Evolutionary conservation across 371 early-diverging fungal genomes (phyloP).

Genomic region (Parasitella parasitica): DNA sequence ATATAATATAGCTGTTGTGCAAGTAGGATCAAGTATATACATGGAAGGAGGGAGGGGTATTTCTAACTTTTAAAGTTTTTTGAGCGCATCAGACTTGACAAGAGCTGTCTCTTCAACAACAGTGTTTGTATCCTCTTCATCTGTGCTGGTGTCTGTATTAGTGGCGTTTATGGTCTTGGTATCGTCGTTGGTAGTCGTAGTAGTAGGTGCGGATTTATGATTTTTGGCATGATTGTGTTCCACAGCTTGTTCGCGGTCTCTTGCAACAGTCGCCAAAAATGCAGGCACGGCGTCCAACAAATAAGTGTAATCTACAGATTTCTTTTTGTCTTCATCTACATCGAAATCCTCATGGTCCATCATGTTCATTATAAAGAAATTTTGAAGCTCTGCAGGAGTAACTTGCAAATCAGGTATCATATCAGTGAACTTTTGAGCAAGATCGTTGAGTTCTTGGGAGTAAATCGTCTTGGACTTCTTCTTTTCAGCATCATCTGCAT

Average conservation of each 20-base stretch:
- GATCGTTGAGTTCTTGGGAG: neutral
- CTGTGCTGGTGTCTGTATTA: neutral
- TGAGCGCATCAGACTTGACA: neutral
- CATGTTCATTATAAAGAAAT: constrained; percentile 35
- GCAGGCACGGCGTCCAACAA: constrained; percentile 21
- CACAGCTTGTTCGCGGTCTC: constrained; percentile 25
- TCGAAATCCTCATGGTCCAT: constrained; percentile 18
- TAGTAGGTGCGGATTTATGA: neutral
- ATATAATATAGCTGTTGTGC: too few relatives aligned
- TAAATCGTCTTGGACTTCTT: neutral
- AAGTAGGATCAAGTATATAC: neutral
- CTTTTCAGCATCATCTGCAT: neutral
- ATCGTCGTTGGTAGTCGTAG: neutral
- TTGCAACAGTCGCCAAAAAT: constrained; percentile 19
- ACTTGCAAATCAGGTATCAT: constrained; percentile 39
- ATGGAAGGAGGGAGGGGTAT: neutral
- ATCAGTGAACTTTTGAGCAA: constrained; percentile 17
- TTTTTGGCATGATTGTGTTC: constrained; percentile 1
- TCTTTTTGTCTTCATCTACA: neutral
- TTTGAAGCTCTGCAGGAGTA: constrained; percentile 53
- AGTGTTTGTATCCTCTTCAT: neutral
- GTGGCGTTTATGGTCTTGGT: neutral
- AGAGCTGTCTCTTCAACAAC: neutral
- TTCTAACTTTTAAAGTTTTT: neutral
- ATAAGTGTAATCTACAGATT: constrained; percentile 1